Conservation (phyloP, 805 yeast species). For the Wickerhamiella hasegawae region DNA sequence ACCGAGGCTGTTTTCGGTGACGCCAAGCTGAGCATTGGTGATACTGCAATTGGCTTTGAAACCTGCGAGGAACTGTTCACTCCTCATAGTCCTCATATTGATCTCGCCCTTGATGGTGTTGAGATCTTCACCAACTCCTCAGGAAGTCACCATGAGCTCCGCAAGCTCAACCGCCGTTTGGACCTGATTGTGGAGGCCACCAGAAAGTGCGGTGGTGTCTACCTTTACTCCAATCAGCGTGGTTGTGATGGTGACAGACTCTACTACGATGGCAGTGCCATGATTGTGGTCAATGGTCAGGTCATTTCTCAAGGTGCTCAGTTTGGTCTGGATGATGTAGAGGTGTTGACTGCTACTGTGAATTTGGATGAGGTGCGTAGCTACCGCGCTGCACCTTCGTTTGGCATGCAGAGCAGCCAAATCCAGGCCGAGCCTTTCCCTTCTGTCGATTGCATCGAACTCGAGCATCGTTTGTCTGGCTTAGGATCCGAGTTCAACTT, state of each 20-base stretch:
- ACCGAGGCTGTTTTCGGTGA: constrained; percentile 69
- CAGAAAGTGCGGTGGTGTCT: constrained; percentile 90
- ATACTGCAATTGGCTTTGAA: constrained; percentile 89
- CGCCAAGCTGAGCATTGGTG: constrained; percentile 68
- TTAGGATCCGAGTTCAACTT: constrained; percentile 2
- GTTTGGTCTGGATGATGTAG: constrained; percentile 80
- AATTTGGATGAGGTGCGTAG: constrained; percentile 83
- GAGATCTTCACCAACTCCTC: constrained; percentile 91
- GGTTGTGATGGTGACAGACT: constrained; percentile 98
- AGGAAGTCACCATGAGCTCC: constrained; percentile 93
- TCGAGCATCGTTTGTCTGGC: neutral
- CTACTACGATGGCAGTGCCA: constrained; percentile 94
- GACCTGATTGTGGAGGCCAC: constrained; percentile 83
- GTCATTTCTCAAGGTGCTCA: constrained; percentile 90
- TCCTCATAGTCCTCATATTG: constrained; percentile 88
- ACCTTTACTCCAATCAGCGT: constrained; percentile 82
- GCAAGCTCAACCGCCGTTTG: constrained; percentile 76
- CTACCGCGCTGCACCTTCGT: constrained; percentile 56
- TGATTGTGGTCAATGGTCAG: constrained; percentile 81
- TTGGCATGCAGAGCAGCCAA: constrained; percentile 46
- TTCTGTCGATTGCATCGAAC: neutral
- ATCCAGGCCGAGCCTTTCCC: neutral
- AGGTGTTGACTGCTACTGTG: constrained; percentile 88
- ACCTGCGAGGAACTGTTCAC: constrained; percentile 97
- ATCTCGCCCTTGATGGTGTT: constrained; percentile 89